These are phyloP conservation scores for Penicillium cosmopolitanum DNA, from an alignment of 495 filamentous ascomycete species.

Conservation along the genomic window DNA sequence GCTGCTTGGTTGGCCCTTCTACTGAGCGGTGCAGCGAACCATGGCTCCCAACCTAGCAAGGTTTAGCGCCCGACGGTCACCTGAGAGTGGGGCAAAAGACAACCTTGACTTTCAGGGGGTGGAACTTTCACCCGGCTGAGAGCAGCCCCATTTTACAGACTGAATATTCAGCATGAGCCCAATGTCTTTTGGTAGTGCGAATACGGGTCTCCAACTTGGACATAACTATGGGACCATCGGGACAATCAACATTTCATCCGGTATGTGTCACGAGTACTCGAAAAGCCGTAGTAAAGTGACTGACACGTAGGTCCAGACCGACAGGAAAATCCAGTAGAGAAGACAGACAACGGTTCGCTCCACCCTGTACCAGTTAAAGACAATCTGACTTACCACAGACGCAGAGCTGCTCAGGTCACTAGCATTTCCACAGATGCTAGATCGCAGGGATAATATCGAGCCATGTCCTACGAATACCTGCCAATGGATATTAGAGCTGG, in stretches of 20 bases:
- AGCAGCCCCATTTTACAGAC: background rate
- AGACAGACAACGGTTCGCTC: slow-evolving; percentile 11
- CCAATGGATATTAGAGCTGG: slow-evolving; percentile 40
- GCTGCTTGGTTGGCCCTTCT: too few relatives aligned
- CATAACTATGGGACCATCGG: background rate
- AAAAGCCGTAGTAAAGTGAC: slow-evolving; percentile 1
- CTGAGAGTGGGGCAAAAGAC: too few relatives aligned
- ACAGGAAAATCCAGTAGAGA: slow-evolving; percentile 6
- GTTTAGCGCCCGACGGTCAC: too few relatives aligned
- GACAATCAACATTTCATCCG: background rate
- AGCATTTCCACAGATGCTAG: slow-evolving; percentile 21
- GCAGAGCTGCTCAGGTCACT: slow-evolving; percentile 17
- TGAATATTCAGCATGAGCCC: background rate
- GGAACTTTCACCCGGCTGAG: background rate
- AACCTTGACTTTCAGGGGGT: too few relatives aligned
- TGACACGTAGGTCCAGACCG: slow-evolving; percentile 10
- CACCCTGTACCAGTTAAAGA: background rate
- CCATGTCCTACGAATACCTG: slow-evolving; percentile 36
- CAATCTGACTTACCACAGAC: background rate
- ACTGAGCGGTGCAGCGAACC: too few relatives aligned
- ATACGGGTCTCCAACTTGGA: background rate
- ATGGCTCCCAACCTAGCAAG: too few relatives aligned
- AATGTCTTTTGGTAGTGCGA: background rate
- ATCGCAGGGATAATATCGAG: slow-evolving; percentile 21
- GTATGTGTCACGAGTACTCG: background rate